Conservation (phyloP, 768 basidiomycete species). For the Agrocybe pediades region DNA sequence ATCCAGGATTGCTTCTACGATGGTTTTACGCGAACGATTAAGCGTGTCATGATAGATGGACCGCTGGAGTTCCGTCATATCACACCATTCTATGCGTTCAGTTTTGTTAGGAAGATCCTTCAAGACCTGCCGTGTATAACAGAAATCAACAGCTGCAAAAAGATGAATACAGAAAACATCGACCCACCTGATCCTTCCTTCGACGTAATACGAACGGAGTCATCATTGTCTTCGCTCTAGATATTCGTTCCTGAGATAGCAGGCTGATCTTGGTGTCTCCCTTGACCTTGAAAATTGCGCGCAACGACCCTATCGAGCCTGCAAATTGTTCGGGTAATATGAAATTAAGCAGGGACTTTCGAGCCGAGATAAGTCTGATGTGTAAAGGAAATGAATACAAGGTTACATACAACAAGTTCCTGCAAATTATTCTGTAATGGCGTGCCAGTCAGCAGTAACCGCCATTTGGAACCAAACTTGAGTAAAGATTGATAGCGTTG, state of each 20-base stretch:
- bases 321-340: constrained; percentile 91
- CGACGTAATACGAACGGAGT: constrained; percentile 97
- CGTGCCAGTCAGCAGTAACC: constrained; percentile 91
- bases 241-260: constrained; percentile 90
- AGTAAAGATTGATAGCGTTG: constrained; percentile 91
- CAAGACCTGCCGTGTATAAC: constrained; percentile 60
- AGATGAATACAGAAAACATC: constrained; percentile 12
- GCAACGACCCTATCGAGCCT: constrained; percentile 72
- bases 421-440: constrained; percentile 92
- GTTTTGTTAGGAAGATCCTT: constrained; percentile 91
- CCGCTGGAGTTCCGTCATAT: constrained; percentile 82
- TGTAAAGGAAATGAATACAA: neutral
- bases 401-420: constrained; percentile 75
- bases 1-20: constrained; percentile 48
- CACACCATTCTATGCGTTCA: constrained; percentile 94
- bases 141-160: neutral
- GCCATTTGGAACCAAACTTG: constrained; percentile 85
- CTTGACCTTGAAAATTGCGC: constrained; percentile 96
- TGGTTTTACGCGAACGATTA: constrained; percentile 80
- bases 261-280: constrained; percentile 89
- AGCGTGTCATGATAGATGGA: constrained; percentile 86
- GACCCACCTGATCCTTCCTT: constrained; percentile 87
- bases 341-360: constrained; percentile 95
- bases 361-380: constrained; percentile 5
- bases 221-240: constrained; percentile 98